phyloP scores from a whole-genome alignment of 805 yeast species.

The Myxozyma kluyveri region DNA sequence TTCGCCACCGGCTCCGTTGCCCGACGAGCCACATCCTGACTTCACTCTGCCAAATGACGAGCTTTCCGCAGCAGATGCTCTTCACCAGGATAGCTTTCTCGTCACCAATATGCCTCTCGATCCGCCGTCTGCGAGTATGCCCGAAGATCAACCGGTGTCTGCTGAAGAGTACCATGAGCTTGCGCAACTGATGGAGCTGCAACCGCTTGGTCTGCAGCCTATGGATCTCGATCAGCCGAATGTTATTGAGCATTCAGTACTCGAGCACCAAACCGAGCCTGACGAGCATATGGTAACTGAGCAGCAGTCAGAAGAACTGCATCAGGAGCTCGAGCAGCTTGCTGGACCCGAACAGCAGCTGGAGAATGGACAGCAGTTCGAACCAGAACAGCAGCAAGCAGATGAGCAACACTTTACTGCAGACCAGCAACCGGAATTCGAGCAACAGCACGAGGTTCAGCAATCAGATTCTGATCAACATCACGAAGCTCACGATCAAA shows the following conservation, averaged over 20 bases:
- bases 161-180: too few relatives aligned
- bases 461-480: conserved; percentile 1
- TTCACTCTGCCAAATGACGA: too few relatives aligned
- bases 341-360: too few relatives aligned
- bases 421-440: not conserved
- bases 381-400: not conserved
- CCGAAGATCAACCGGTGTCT: too few relatives aligned
- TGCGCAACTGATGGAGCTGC: too few relatives aligned
- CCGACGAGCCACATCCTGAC: too few relatives aligned
- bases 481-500: not conserved
- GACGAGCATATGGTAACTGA: not conserved
- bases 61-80: too few relatives aligned
- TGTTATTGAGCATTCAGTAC: not conserved
- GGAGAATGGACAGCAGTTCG: not conserved
- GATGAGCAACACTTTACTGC: not conserved
- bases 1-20: too few relatives aligned
- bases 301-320: not conserved
- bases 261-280: not conserved
- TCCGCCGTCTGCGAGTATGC: too few relatives aligned
- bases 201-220: too few relatives aligned
- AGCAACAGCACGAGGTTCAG: not conserved
- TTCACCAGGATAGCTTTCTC: too few relatives aligned
- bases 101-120: too few relatives aligned
- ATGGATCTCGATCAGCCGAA: not conserved
- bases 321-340: conserved; percentile 2